phyloP scores from a whole-genome alignment of 2,329 filamentous ascomycete genomes.

The Botrytis cinerea region DNA sequence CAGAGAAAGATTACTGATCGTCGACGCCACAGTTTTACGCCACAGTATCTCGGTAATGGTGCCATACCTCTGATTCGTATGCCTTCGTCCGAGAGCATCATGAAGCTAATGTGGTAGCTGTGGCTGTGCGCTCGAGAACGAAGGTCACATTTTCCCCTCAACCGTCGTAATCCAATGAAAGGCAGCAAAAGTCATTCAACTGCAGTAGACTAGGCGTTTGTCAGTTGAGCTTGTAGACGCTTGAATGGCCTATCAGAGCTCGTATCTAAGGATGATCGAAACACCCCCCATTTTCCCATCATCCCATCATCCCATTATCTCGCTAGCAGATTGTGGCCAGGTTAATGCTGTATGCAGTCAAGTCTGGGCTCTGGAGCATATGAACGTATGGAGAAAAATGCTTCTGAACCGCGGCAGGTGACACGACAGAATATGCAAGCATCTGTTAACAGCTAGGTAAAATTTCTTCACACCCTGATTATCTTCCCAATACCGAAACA shows the following conservation, averaged over 20 bases:
- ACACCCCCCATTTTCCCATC: not conserved
- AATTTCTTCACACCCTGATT: not conserved
- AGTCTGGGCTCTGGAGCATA: constrained; percentile 12
- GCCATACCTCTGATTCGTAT: not conserved
- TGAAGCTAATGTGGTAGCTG: not conserved
- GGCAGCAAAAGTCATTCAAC: not conserved
- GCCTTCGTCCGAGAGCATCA: not conserved
- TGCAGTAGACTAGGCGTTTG: constrained; percentile 14
- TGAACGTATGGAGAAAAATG: constrained; percentile 16
- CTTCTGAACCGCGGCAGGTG: not conserved
- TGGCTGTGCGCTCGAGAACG: constrained; percentile 10
- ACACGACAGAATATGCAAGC: constrained; percentile 7
- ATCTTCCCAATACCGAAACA: not conserved
- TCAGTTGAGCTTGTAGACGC: not conserved
- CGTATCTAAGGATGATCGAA: not conserved
- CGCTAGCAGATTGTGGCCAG: not conserved
- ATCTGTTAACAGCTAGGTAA: constrained; percentile 3
- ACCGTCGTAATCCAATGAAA: not conserved
- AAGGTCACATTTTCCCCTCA: not conserved
- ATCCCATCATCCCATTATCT: not conserved
- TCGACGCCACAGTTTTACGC: not conserved
- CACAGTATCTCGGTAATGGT: not conserved
- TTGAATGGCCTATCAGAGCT: not conserved
- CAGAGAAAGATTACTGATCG: not conserved
- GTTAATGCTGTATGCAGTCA: constrained; percentile 1